phyloP scores from a whole-genome alignment of 768 basidiomycete species.

The Cyclocybe cylindracea region DNA sequence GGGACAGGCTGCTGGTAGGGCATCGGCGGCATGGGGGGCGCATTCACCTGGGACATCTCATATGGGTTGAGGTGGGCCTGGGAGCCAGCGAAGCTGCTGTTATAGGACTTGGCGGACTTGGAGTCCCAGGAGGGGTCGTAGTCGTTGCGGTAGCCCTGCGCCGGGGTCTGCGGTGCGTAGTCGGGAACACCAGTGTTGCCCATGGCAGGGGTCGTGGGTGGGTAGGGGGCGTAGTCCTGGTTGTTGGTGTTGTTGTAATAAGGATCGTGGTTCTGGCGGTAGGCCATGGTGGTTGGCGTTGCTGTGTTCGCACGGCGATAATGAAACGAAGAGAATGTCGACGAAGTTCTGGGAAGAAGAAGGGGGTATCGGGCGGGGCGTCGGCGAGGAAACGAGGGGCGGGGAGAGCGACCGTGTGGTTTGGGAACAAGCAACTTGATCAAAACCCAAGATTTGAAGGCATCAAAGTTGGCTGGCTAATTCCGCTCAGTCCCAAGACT shows the following conservation, averaged over 20 bases:
- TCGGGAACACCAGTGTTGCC: constrained; percentile 30
- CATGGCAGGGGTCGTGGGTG: constrained; percentile 10
- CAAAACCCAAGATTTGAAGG: not conserved
- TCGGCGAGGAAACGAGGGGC: constrained; percentile 14
- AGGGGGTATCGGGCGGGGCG: constrained; percentile 8
- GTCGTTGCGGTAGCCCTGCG: constrained; percentile 39
- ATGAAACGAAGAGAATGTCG: constrained; percentile 5
- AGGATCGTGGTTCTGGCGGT: constrained; percentile 55
- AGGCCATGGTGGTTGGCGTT: constrained; percentile 44
- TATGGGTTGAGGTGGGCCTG: constrained; percentile 73
- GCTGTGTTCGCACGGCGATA: constrained; percentile 4
- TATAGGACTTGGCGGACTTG: constrained; percentile 60
- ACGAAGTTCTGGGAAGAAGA: not conserved
- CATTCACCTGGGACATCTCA: constrained; percentile 53
- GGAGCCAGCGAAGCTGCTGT: constrained; percentile 68
- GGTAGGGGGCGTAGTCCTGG: constrained; percentile 18
- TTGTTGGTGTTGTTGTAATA: constrained; percentile 36
- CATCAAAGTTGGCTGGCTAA: no score
- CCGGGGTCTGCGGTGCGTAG: constrained; percentile 33
- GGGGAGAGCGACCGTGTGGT: constrained; percentile 21
- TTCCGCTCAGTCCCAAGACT: no score
- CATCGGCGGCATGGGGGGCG: constrained; percentile 58
- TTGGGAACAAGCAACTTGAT: constrained; percentile 14
- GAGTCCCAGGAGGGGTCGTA: constrained; percentile 49
- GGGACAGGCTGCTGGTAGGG: constrained; percentile 51